Base-by-base conservation (phyloP, 345 rosid genomes). In the Populus pruinosa region DNA sequence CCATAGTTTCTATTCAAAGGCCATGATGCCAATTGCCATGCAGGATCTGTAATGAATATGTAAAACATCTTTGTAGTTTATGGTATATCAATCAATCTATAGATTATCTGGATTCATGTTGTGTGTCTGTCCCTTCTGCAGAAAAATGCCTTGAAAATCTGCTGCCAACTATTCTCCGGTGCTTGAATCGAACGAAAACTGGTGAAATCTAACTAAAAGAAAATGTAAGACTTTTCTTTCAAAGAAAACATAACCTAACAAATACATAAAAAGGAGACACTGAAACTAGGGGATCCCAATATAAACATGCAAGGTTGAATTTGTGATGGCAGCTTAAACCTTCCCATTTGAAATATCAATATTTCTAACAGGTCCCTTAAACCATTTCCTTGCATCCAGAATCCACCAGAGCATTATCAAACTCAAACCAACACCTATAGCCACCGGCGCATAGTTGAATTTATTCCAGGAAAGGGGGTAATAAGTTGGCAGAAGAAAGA, bases 381-480 rank as follows among this genome's bases (percentile, higher is more conserved):
- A 90, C 91, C 88, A 90, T 83, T 76, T 87, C 36, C 88, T 86
- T 5, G 92, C 90, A 76, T 86, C 91, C 65, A 87, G 31, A 7
- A 77, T 49, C 92, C 90, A 85, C 92, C 94, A 90, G 20, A 88
- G 83, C 90, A 86, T 85, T 63, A 87, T 81, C 72, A 83, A 27
- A 33, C 86, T 82, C 80, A 88, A 72, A 33, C 82, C 86, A 2
- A 71, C 36, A 13, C 87, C 89, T 29, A 88, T 61, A 59, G 90
- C 92, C 39, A 86, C 87, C 0, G 94, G 92, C 11, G 94, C 88
- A 77, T 87, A 86, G 81, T 90, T 90, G 83, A 90, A 90, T 18
- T 77, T 86, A 23, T 80, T 78, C 89, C 87, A 87, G 18, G 73
- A 12, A 56, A 88, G 84, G 3, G 90, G 94, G 72, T 90, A 88